A percentile compares a stretch with the other conserved stretches of the same genome.
These are phyloP conservation scores for Triangularia verruculosa DNA, from an alignment of 2,329 filamentous ascomycete genomes.

Conservation along the genomic window DNA sequence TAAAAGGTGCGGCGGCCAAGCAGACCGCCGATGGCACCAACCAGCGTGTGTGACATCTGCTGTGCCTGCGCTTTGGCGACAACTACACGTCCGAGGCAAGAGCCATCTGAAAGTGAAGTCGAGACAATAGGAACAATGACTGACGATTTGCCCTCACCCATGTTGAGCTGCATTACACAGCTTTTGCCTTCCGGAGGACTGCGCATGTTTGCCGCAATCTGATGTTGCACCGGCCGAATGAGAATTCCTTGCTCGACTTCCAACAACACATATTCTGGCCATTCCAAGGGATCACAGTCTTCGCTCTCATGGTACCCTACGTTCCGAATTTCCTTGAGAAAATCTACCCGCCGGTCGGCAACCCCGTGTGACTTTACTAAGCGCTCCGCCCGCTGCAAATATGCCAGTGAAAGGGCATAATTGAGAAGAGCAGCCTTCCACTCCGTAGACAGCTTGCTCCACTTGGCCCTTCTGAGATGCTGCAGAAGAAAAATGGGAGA, in stretches of 20 bases:
- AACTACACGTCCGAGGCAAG: constrained; percentile 49
- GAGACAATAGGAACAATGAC: constrained; percentile 54
- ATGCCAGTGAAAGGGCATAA: constrained; percentile 41
- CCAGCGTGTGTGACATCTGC: constrained; percentile 47
- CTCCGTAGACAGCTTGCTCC: constrained; percentile 34
- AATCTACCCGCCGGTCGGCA: constrained; percentile 23
- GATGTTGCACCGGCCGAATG: constrained; percentile 57
- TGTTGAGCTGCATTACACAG: constrained; percentile 63
- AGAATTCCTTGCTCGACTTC: constrained; percentile 62
- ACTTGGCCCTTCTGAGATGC: constrained; percentile 31
- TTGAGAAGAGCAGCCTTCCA: constrained; percentile 31
- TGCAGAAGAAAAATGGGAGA: constrained; percentile 36
- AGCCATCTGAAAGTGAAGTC: constrained; percentile 43
- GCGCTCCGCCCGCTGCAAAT: constrained; percentile 42
- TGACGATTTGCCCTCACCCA: constrained; percentile 62
- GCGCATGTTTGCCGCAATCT: constrained; percentile 58
- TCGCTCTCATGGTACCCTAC: constrained; percentile 42
- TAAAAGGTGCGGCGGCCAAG: constrained; percentile 52
- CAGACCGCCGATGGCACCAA: constrained; percentile 49
- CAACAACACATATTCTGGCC: constrained; percentile 60
- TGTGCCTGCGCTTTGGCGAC: constrained; percentile 59
- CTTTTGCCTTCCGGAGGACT: constrained; percentile 40
- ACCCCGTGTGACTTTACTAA: constrained; percentile 33
- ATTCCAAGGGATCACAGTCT: constrained; percentile 51
- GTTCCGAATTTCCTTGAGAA: constrained; percentile 46